Base-by-base conservation (phyloP, 2,329 filamentous ascomycete species). In the Fusarium piperis region DNA sequence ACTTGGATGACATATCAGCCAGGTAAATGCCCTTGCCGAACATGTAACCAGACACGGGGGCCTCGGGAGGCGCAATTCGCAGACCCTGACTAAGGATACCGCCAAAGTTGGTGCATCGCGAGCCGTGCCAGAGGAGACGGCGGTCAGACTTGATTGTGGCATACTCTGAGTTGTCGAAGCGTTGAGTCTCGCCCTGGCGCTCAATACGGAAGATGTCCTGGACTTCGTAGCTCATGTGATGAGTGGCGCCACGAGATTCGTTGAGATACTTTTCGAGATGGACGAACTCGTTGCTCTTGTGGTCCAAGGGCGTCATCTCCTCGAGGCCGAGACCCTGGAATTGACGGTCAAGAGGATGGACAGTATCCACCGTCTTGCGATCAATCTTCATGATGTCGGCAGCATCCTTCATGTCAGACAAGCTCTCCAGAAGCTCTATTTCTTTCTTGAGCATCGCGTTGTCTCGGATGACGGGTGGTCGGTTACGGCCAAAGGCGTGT, bases 21-120 rank as follows among this genome's bases (percentile, higher is more conserved):
- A 97, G 87, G 78, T 97, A 97, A 52, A 97, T 92, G 48, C 94
- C 94, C 80, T 97, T 97, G 64, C 92, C 94, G 73, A 97, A 97
- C 92, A 95, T 95, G 83, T 95, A 94, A 2, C 93, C 93, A 6
- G 86, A 88, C 0, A 90, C 90, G 0, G 94, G 94, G 0, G 94
- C 94, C 79, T 97, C 92, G 0, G 92, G 92, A 0, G 94, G 94
- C 8, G 94, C 94, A 72, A 97, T 97, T n/a, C 94, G 92, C 8
- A 97, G 87, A 71, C 94, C 94, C 80, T 97, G 93, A 64, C 90
- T 92, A 44, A 97, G 88, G 65, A 97, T 97, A 77, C 94, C 94
- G 77, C 92, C 94, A 72, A 91, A 97, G 79, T 97, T 97, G 59
- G 93, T 96, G 33, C 87, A 88, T 35, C 94, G 90, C 16, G 93